These are phyloP conservation scores for Chiua sp. DNA, from an alignment of 1,284 basidiomycete species.

Conservation along the genomic window DNA sequence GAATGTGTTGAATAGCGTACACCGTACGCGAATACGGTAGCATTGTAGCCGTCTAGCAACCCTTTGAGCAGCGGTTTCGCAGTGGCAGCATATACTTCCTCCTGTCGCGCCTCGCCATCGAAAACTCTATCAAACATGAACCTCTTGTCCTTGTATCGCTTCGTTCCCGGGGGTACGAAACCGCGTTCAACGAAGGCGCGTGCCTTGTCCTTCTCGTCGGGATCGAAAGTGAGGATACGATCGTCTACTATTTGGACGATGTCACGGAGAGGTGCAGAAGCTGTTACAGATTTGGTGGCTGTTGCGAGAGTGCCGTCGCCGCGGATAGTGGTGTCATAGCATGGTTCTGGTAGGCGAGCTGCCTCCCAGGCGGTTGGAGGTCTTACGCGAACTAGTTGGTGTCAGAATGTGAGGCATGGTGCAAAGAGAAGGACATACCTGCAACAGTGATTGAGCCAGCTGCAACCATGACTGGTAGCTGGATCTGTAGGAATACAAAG, in stretches of 20 bases:
- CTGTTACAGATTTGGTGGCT: constrained; percentile 55
- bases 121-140: constrained; percentile 97
- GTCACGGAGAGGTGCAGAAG: constrained; percentile 66
- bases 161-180: constrained; percentile 83
- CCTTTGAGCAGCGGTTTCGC: constrained; percentile 83
- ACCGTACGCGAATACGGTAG: constrained; percentile 97
- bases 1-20: constrained; percentile 56
- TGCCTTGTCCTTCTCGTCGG: constrained; percentile 83
- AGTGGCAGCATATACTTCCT: constrained; percentile 86
- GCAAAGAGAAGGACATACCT: constrained; percentile 49
- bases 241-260: constrained; percentile 84
- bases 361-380: constrained; percentile 88
- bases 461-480: constrained; percentile 63
- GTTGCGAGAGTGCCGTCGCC: constrained; percentile 84
- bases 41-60: constrained; percentile 93
- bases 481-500: constrained; percentile 2
- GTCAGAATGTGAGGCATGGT: constrained; percentile 4
- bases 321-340: constrained; percentile 71
- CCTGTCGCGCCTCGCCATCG: constrained; percentile 77
- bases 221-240: constrained; percentile 94
- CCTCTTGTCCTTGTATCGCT: constrained; percentile 90
- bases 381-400: constrained; percentile 80
- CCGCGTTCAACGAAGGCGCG: constrained; percentile 80
- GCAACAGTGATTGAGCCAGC: constrained; percentile 88
- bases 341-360: constrained; percentile 75